Evolutionary conservation across 2,329 filamentous ascomycete genomes (phyloP).

Genomic region (Volutella citrinella): DNA sequence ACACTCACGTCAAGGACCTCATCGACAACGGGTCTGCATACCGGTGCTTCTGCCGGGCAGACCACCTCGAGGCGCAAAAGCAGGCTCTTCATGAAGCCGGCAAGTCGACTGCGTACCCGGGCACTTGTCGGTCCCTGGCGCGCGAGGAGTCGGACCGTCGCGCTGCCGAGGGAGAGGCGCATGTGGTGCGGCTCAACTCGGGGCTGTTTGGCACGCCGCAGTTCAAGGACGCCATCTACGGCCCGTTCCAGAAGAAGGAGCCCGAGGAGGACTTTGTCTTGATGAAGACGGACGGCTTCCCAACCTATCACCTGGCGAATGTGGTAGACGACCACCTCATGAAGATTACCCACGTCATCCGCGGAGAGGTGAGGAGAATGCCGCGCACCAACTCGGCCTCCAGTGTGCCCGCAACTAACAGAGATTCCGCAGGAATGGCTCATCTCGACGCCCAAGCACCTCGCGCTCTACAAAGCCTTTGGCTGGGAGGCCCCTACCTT

Average conservation of each 20-base stretch:
- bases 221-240: slow-evolving; percentile 80
- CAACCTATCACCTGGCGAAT: slow-evolving; percentile 96
- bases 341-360: slow-evolving; percentile 92
- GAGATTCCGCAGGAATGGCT: slow-evolving; percentile 82
- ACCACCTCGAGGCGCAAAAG: slow-evolving; percentile 67
- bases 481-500: slow-evolving; percentile 72
- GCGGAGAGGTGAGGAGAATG: slow-evolving; percentile 75
- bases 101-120: slow-evolving; percentile 45
- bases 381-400: background rate
- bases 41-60: slow-evolving; percentile 83
- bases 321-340: slow-evolving; percentile 95
- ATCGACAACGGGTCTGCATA: slow-evolving; percentile 75
- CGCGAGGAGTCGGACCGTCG: slow-evolving; percentile 66
- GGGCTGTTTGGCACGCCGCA: slow-evolving; percentile 51
- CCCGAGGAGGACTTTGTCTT: slow-evolving; percentile 79
- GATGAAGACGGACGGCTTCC: slow-evolving; percentile 85
- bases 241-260: slow-evolving; percentile 55
- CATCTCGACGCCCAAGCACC: slow-evolving; percentile 77
- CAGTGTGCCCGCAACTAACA: background rate
- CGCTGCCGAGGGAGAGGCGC: slow-evolving; percentile 64
- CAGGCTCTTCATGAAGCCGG: slow-evolving; percentile 55
- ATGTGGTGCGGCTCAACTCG: slow-evolving; percentile 75
- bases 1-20: slow-evolving; percentile 65
- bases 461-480: slow-evolving; percentile 72
- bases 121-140: slow-evolving; percentile 69